Conservation (phyloP, 2,329 filamentous ascomycete species). For the Calonectria honghensis region DNA sequence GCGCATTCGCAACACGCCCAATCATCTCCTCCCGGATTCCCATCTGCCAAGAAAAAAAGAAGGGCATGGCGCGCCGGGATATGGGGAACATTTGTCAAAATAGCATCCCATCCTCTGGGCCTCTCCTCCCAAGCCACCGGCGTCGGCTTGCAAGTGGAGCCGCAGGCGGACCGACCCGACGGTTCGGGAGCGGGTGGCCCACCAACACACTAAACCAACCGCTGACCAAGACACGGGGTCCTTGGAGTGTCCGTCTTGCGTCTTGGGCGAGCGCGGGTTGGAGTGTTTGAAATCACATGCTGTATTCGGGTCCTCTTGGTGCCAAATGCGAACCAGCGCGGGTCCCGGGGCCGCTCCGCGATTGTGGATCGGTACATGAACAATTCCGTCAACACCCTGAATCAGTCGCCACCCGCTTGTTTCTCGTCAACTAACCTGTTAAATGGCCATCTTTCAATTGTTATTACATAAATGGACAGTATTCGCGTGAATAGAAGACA, state of each 20-base stretch:
- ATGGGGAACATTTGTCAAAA: constrained; percentile 6
- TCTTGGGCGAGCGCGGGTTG: no score
- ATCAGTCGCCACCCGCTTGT: neutral
- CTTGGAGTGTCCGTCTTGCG: neutral
- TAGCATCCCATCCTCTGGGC: constrained; percentile 12
- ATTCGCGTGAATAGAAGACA: neutral
- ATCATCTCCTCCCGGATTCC: neutral
- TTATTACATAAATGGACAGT: neutral
- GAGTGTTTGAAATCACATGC: neutral
- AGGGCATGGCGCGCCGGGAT: neutral
- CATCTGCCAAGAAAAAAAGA: neutral
- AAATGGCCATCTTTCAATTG: neutral
- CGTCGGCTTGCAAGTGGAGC: constrained; percentile 21
- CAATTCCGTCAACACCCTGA: neutral
- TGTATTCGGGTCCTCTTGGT: neutral
- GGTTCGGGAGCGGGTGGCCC: constrained; percentile 26
- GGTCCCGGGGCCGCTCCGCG: no score
- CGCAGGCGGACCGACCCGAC: constrained; percentile 20
- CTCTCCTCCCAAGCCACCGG: constrained; percentile 16
- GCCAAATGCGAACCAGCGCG: neutral
- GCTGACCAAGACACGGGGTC: neutral
- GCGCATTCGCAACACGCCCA: neutral
- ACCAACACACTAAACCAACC: constrained; percentile 26
- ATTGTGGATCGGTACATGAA: neutral
- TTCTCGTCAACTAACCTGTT: neutral